Base-by-base conservation (phyloP, 305 asterid species). In the Fraxinus platypoda region DNA sequence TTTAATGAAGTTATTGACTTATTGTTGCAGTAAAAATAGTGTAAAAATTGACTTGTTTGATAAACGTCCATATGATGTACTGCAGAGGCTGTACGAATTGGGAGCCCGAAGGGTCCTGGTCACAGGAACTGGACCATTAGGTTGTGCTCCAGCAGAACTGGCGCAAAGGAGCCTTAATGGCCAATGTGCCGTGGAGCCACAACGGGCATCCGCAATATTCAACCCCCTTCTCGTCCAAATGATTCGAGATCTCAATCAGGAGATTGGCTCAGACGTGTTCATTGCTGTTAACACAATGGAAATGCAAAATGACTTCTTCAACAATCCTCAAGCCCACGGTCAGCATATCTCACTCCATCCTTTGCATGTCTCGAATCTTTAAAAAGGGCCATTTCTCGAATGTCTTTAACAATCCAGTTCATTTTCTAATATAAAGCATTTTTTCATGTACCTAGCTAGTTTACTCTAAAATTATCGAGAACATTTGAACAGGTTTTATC, bases 61-160 rank as follows among this genome's bases (percentile, higher is more conserved):
- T 59, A 59, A 57, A 43, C 68, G 11, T 19, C 11, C 28, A 23
- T 62, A 3, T 62, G 72, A 62, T 62, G 30, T 31, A 8, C 25
- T 59, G 76, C 85, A 92, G 97, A 84, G 85, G n/a, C 81, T 92
- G 1, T 83, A 90, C 74, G 85, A 81, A 0, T 74, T 91, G 83
- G 93, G 92, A 38, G 92, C 90, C 3, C 81, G 94, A 37, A 81
- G 97, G 72, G 93, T 92, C 6, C 85, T 92, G 37, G 94, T 92
- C 34, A 91, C 94, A 0, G 94, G 94, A 73, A 83, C 87, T 2
- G 97, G 97, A 12, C 94, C 97, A 8, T 26, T 92, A 6, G 97
- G 94, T 6, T 92, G 97, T 76, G 92, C 86, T 19, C 97, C 97
- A 13, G 87, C 88, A 1, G 87, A 82, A 79, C 76, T 87, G 1